Evolutionary conservation across 2,329 filamentous ascomycete genomes (phyloP).

Genomic region (Ramularia endophylla): DNA sequence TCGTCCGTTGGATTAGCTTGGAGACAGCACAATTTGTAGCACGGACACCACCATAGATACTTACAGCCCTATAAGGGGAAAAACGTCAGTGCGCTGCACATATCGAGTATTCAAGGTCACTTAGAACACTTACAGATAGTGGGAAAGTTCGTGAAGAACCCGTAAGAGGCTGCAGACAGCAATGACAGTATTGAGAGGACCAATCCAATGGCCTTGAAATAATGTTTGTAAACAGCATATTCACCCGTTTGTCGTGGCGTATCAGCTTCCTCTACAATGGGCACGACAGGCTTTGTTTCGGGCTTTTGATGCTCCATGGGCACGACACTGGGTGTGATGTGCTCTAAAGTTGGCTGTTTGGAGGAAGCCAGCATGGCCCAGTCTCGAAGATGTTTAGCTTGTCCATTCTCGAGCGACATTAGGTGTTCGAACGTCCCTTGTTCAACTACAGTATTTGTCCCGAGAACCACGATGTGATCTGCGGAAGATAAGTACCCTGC

Average conservation of each 20-base stretch:
- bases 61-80: too few species aligned
- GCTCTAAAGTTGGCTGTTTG: not conserved
- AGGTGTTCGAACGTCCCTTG: conserved; percentile 33
- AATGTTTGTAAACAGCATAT: conserved; percentile 34
- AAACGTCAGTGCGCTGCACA: too few species aligned
- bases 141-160: conserved; percentile 35
- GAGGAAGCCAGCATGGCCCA: not conserved
- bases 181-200: conserved; percentile 27
- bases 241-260: conserved; percentile 31
- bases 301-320: not conserved
- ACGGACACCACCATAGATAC: too few species aligned
- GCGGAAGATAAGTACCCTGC: conserved; percentile 31
- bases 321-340: not conserved
- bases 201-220: conserved; percentile 19
- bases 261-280: conserved; percentile 12
- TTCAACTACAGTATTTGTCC: conserved; percentile 26
- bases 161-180: conserved; percentile 28
- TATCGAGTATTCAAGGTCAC: too few species aligned
- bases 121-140: conserved; percentile 33
- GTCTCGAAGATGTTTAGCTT: conserved; percentile 6
- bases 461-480: conserved; percentile 37
- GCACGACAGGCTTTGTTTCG: conserved; percentile 6
- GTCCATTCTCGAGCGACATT: conserved; percentile 8
- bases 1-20: too few species aligned
- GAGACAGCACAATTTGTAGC: too few species aligned